Evolutionary conservation across 305 asterid species (phyloP).

Genomic region (Petunia hybrid): DNA sequence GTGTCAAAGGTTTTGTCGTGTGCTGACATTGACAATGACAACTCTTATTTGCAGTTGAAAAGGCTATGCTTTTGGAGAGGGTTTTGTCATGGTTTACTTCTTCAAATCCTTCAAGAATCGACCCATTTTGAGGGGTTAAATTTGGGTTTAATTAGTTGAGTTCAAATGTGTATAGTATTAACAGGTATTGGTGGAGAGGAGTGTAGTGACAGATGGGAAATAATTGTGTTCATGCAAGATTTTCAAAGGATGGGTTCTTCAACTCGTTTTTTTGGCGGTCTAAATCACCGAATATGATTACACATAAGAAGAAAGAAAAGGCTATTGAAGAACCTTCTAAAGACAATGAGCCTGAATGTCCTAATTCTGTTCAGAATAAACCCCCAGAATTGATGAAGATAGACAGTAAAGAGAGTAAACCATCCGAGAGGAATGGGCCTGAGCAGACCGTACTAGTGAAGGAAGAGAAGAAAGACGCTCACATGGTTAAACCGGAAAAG

Average conservation of each 20-base stretch:
- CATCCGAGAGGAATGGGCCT: constrained; percentile 26
- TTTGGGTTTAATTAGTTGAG: neutral
- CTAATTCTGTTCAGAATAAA: constrained; percentile 36
- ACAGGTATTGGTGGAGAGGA: constrained; percentile 20
- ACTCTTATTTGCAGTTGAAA: neutral
- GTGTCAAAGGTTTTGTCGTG: neutral
- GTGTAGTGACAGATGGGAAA: constrained; percentile 53
- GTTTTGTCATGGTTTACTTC: constrained; percentile 14
- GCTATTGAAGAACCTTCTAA: constrained; percentile 19
- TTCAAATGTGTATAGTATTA: constrained; percentile 19
- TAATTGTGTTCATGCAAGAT: constrained; percentile 46
- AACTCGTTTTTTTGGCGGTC: constrained; percentile 47
- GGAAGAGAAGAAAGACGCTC: constrained; percentile 39
- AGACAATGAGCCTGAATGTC: constrained; percentile 34
- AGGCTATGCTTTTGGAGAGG: neutral
- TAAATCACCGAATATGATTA: constrained; percentile 41
- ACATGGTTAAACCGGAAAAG: constrained; percentile 19
- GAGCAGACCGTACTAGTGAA: constrained; percentile 32
- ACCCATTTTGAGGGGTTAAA: constrained; percentile 24
- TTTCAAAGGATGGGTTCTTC: constrained; percentile 46
- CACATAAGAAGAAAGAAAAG: constrained; percentile 36
- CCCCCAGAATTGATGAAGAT: constrained; percentile 53
- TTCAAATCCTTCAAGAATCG: constrained; percentile 12
- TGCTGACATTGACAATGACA: neutral
- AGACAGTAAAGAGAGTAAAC: constrained; percentile 30